phyloP scores from a whole-genome alignment of 1,284 basidiomycete species.

The Pseudozyma pruni region DNA sequence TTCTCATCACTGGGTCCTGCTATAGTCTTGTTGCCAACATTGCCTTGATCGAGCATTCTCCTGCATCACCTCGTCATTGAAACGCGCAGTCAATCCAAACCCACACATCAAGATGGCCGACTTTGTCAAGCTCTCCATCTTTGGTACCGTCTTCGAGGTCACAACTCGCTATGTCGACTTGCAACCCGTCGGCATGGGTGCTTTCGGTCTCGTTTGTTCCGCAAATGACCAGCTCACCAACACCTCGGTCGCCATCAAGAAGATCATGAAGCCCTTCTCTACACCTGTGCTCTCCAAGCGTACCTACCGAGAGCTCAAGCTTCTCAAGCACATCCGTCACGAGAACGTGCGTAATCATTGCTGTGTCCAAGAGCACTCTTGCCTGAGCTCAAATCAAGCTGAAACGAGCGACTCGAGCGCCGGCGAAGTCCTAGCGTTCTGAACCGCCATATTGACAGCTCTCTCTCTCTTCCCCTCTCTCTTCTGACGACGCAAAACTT shows the following conservation, averaged over 20 bases:
- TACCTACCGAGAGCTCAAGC: slow-evolving; percentile 97
- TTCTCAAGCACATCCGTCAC: slow-evolving; percentile 98
- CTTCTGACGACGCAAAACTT: too few relatives aligned
- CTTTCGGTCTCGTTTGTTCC: slow-evolving; percentile 74
- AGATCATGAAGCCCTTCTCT: slow-evolving; percentile 98
- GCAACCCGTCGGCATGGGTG: slow-evolving; percentile 99
- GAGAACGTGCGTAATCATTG: slow-evolving; percentile 76
- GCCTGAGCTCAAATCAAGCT: too few relatives aligned
- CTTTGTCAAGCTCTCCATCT: slow-evolving; percentile 98
- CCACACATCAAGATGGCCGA: slow-evolving; percentile 68
- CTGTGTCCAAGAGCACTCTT: too few relatives aligned
- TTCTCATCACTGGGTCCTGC: too few relatives aligned
- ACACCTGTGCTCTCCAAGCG: slow-evolving; percentile 97
- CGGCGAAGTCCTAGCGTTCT: too few relatives aligned
- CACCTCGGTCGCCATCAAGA: slow-evolving; percentile 95
- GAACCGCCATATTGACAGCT: not conserved
- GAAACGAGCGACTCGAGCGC: too few relatives aligned
- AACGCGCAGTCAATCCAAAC: not conserved
- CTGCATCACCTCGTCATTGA: not conserved
- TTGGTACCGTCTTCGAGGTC: slow-evolving; percentile 93
- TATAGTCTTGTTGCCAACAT: too few relatives aligned
- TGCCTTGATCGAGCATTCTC: too few relatives aligned
- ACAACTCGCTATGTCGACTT: slow-evolving; percentile 90
- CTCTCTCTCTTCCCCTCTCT: not conserved
- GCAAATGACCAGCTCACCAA: slow-evolving; percentile 97